Conservation (phyloP, 2,329 filamentous ascomycete genomes). For the Monilinia laxa region DNA sequence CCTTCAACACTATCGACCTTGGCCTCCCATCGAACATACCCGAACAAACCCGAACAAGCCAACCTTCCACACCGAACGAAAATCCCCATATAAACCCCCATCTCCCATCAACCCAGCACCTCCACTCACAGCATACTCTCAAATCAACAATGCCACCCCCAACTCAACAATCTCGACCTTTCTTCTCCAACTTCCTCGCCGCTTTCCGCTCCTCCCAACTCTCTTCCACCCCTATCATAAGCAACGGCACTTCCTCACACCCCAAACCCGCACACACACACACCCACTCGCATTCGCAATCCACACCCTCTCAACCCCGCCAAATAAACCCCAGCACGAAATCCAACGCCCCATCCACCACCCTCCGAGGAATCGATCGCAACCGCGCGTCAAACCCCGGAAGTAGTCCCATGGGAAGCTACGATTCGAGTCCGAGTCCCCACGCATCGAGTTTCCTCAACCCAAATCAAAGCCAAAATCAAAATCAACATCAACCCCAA, state of each 20-base stretch:
- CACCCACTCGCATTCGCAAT: slow-evolving; percentile 31
- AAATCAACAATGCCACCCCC: slow-evolving; percentile 29
- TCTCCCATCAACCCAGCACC: not conserved
- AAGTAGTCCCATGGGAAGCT: slow-evolving; percentile 25
- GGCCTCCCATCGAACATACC: too few relatives aligned
- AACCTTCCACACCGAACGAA: not conserved
- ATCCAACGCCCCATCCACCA: slow-evolving; percentile 32
- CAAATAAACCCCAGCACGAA: slow-evolving; percentile 14
- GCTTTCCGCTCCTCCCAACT: slow-evolving; percentile 38
- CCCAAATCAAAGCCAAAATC: not conserved
- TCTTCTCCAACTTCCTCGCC: slow-evolving; percentile 41
- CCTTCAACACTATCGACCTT: not conserved
- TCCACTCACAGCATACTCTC: not conserved
- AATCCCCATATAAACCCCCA: not conserved
- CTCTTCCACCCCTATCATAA: slow-evolving; percentile 28
- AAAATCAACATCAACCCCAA: not conserved
- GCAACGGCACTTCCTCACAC: slow-evolving; percentile 27
- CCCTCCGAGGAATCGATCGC: slow-evolving; percentile 24
- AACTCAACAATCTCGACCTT: slow-evolving; percentile 37
- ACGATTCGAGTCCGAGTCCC: slow-evolving; percentile 14
- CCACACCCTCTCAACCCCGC: slow-evolving; percentile 21
- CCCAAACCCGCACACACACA: slow-evolving; percentile 33
- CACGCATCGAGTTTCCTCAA: slow-evolving; percentile 1
- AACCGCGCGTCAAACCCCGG: not conserved
- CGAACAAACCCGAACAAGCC: not conserved